Base-by-base conservation (phyloP, 2,329 filamentous ascomycete species). In the Aspergillus ustus region DNA sequence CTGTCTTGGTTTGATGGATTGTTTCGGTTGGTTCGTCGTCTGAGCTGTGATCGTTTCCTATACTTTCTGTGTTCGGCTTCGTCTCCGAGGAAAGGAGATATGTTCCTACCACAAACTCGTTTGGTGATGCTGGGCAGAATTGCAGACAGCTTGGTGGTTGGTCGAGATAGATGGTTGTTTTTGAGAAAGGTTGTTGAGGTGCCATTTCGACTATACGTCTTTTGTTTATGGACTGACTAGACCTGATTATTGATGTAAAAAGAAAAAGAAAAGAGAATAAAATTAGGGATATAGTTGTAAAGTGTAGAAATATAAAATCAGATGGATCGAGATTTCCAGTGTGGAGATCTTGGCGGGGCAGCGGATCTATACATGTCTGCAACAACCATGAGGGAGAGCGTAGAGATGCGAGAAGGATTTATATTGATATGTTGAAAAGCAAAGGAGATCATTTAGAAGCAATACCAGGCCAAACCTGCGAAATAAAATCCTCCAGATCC, bases 91-190 rank as follows among this genome's bases (percentile, higher is more conserved):
- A 73, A 37, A 97, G 83, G 64, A 90, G 86, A 76, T 97, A 97
- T 1, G 93, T 97, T 44, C 93, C 94, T 52, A 97, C 85, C 0
- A 96, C 82, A 67, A 96, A 89, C 70, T 89, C 86, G 0, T 87
- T 78, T 0, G 86, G 85, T 61, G 87, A 63, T 9, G 69, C 64
- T 2, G 74, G 77, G 49, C 76, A 79, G 58, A 80, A 81, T 63
- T 80, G 75, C 1, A 81, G 72, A 61, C 79, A 81, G 65, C 79
- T 81, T 2, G 79, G 79, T 15, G 78, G 79, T 59, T 78, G 73
- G 57, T 81, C 76, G 7, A 80, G 69, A 54, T 75, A 77, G 34
- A 75, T 65, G 3, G 77, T 79, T 6, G 67, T 72, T 22, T 65
- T 59, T 6, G 77, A 78, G 25, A 67, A 57, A 8, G 73, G 73